Base-by-base conservation (phyloP, 108 stramenopile species). In the Cylindrotheca closterium region DNA sequence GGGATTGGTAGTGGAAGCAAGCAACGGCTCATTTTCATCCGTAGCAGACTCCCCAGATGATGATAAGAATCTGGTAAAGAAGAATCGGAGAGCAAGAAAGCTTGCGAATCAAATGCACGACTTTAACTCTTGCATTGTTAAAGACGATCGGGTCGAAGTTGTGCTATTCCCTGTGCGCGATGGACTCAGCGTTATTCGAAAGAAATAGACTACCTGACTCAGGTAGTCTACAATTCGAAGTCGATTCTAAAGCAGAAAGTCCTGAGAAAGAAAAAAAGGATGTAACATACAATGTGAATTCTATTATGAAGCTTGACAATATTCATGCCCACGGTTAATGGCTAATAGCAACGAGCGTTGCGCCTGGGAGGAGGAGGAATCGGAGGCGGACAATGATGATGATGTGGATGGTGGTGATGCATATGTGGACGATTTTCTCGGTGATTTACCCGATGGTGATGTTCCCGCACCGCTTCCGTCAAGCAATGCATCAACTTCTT, bases 131-230 rank as follows among this genome's bases (percentile, higher is more conserved):
- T 84, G 68, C n/a, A 86, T 93, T 32, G 65, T 65, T 15, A 81
- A 73, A 49, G 92, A 96, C 58, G 64, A 72, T 32, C 63, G 91
- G 46, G 82, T 85, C 1, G 90, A 91, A 45, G 91, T 90, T n/a
- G 46, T 89, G 27, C 45, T 94, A 60, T 61, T 96, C 45, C 92
- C 90, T 7, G 75, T 97, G 59, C 61, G 96, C 56, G 96, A 96
- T 81, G 96, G 96, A 17, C 65, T 96, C 0, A 91, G 88, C 65
- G 64, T 96, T 21, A 90, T 96, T 47, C 72, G 93, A 51, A 93
- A 93, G 50, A 68, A 73, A 55, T 93, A 75, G 55, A 23, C 23
- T 57, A 52, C 12, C 23, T 45, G 15, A 12, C 8, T 45, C 12
- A 15, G n/a, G n/a, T n/a, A n/a, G n/a, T n/a, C n/a, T n/a, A n/a